Conservation (phyloP, 2,329 filamentous ascomycete genomes). For the Beauveria sp. region DNA sequence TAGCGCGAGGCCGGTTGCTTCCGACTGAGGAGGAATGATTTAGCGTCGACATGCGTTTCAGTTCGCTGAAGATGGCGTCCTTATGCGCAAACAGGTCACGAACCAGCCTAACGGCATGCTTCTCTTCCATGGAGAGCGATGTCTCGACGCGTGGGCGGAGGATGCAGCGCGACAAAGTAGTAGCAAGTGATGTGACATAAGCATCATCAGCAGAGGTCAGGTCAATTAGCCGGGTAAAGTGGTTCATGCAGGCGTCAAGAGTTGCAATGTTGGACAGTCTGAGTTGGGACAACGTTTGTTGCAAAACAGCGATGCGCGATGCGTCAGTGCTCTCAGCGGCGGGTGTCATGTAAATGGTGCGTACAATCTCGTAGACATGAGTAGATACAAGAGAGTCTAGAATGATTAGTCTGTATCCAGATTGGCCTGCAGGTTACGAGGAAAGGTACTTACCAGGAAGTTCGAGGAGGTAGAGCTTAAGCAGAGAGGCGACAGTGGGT, state of each 20-base stretch:
- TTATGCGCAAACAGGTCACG: conserved; percentile 92
- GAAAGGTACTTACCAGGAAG: conserved; percentile 65
- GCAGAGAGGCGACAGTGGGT: conserved; percentile 81
- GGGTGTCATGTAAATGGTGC: conserved; percentile 87
- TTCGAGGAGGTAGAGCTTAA: conserved; percentile 93
- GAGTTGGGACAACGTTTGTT: conserved; percentile 91
- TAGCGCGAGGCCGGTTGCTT: conserved; percentile 65
- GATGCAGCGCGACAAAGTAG: conserved; percentile 73
- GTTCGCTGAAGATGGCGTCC: conserved; percentile 86
- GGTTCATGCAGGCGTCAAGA: conserved; percentile 95
- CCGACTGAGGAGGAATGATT: conserved; percentile 53
- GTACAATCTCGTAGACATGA: conserved; percentile 97
- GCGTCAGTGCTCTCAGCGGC: conserved; percentile 68
- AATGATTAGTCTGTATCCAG: conserved; percentile 19
- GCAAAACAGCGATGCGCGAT: conserved; percentile 79
- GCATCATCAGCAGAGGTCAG: conserved; percentile 90
- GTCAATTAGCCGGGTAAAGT: conserved; percentile 94
- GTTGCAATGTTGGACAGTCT: conserved; percentile 96
- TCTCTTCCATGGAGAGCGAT: conserved; percentile 90
- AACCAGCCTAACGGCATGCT: conserved; percentile 82
- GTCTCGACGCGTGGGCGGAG: conserved; percentile 81
- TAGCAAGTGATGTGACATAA: conserved; percentile 69
- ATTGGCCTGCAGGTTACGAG: not conserved
- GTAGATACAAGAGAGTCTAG: conserved; percentile 95
- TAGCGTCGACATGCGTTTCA: conserved; percentile 79